A percentile compares a stretch with the other conserved stretches of the same genome.
phyloP scores from a whole-genome alignment of 78 protist genomes.

The Mantamonas sphyraenae region DNA sequence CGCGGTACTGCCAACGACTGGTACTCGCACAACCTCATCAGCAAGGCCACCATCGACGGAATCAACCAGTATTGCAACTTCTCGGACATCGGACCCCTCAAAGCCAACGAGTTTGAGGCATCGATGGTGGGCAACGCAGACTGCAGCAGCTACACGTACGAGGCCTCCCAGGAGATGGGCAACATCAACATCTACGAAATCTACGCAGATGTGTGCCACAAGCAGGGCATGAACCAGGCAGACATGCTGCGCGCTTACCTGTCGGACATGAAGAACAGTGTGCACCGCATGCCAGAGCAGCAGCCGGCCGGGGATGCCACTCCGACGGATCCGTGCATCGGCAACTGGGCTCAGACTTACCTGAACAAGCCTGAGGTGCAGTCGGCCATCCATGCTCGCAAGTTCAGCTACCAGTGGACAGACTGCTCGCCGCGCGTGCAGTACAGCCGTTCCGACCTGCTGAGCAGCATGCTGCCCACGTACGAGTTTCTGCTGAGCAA shows the following conservation, averaged over 20 bases:
- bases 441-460: constrained; percentile 12
- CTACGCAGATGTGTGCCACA: neutral
- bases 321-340: neutral
- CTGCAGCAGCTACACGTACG: neutral
- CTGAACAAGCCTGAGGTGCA: constrained; percentile 14
- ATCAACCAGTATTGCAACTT: constrained; percentile 6
- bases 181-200: constrained; percentile 12
- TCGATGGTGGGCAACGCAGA: neutral
- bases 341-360: neutral
- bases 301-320: neutral
- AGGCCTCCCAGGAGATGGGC: neutral
- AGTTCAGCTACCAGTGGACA: neutral
- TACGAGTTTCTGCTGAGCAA: neutral
- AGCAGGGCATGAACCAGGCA: neutral
- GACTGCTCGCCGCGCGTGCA: constrained; percentile 3
- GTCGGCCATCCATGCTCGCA: constrained; percentile 22
- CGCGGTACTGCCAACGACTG: neutral
- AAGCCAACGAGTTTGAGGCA: neutral
- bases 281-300: neutral
- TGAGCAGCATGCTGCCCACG: constrained; percentile 7
- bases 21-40: neutral
- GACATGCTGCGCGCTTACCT: neutral
- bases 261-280: neutral
- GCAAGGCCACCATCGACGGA: neutral
- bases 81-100: neutral